Conservation (phyloP, 805 yeast genomes). For the Spathaspora sp. region DNA sequence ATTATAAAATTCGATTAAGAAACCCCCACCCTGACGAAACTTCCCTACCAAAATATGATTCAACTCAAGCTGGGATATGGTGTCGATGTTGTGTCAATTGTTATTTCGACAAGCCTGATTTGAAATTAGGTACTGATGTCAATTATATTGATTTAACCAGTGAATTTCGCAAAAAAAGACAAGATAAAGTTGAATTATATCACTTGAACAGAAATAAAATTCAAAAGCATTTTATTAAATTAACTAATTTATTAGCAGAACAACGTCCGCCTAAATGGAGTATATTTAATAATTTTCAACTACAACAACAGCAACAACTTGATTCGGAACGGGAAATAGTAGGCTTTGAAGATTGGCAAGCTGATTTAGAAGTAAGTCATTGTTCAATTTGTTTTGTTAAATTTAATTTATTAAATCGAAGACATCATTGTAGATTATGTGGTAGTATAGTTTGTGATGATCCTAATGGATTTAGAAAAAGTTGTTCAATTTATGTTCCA, state of each 20-base stretch:
- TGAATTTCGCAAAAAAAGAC: constrained; percentile 41
- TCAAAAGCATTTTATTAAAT: constrained; percentile 56
- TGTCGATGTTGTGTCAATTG: constrained; percentile 66
- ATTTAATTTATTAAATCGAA: constrained; percentile 60
- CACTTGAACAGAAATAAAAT: constrained; percentile 53
- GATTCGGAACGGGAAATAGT: constrained; percentile 21
- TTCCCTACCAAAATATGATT: constrained; percentile 28
- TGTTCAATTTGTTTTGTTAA: constrained; percentile 63
- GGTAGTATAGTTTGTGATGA: constrained; percentile 81
- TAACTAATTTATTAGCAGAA: constrained; percentile 28
- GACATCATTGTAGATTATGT: constrained; percentile 91
- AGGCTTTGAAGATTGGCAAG: constrained; percentile 62
- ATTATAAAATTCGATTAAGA: constrained; percentile 49
- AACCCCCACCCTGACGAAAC: constrained; percentile 49
- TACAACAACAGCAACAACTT: not conserved
- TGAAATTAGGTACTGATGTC: constrained; percentile 39
- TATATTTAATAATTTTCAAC: not conserved
- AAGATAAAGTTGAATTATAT: constrained; percentile 40
- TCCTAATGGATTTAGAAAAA: constrained; percentile 32
- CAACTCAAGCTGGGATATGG: constrained; percentile 53
- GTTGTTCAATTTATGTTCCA: constrained; percentile 74
- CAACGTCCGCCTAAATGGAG: constrained; percentile 1
- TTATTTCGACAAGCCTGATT: constrained; percentile 52
- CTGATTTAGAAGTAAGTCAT: constrained; percentile 32
- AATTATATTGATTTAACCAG: constrained; percentile 41